phyloP scores from a whole-genome alignment of 2,329 filamentous ascomycete genomes.

The Lithohypha guttulata region DNA sequence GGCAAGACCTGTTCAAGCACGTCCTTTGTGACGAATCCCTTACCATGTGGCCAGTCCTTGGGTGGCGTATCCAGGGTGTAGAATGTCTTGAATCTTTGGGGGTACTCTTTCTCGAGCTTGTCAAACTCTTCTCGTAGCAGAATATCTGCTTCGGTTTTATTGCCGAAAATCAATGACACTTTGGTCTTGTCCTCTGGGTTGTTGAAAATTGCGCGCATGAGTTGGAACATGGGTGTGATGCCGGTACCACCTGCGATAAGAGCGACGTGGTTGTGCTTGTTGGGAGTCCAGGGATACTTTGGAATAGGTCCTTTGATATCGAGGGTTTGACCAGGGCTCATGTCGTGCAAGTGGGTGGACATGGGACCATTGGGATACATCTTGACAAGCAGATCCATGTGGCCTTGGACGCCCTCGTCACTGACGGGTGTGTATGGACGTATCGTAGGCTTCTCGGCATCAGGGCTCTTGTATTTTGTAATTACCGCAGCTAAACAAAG shows the following conservation, averaged over 20 bases:
- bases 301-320: constrained; percentile 92
- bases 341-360: constrained; percentile 76
- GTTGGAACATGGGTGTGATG: constrained; percentile 97
- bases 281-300: constrained; percentile 80
- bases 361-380: constrained; percentile 83
- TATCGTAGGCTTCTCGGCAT: constrained; percentile 73
- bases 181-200: constrained; percentile 96
- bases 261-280: constrained; percentile 75
- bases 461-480: constrained; percentile 81
- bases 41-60: constrained; percentile 63
- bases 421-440: constrained; percentile 87
- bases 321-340: constrained; percentile 71
- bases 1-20: constrained; percentile 89
- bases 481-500: constrained; percentile 55
- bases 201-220: constrained; percentile 81
- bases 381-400: constrained; percentile 84
- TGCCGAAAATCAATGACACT: constrained; percentile 90
- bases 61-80: constrained; percentile 82
- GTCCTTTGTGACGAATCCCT: constrained; percentile 79
- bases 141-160: constrained; percentile 81
- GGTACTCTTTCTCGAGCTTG: constrained; percentile 86
- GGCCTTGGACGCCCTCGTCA: constrained; percentile 67
- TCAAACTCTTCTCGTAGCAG: constrained; percentile 76
- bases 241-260: constrained; percentile 84
- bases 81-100: constrained; percentile 88